Evolutionary conservation across 2,329 filamentous ascomycete genomes (phyloP).

Genomic region (Ophiostoma triangulosporum): DNA sequence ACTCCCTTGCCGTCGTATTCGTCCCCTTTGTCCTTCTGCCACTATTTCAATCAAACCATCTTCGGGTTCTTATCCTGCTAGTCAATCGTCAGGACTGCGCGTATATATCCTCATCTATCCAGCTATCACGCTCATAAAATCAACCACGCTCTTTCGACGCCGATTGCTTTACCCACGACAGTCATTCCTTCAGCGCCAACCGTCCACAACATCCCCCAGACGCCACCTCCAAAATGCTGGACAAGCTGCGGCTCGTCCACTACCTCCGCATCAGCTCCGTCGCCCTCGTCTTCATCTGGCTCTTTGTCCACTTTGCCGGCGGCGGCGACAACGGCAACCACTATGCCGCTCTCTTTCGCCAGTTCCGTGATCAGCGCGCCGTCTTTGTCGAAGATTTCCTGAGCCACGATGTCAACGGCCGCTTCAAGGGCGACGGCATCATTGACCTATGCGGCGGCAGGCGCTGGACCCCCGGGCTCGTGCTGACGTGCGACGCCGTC

Average conservation of each 20-base stretch:
- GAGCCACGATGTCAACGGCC: slow-evolving; percentile 21
- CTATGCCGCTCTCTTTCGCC: slow-evolving; percentile 15
- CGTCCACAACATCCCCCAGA: neutral
- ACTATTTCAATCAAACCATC: too few relatives aligned
- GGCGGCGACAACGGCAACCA: slow-evolving; percentile 1
- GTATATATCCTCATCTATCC: too few relatives aligned
- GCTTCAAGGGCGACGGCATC: slow-evolving; percentile 21
- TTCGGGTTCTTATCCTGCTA: too few relatives aligned
- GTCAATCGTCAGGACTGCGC: too few relatives aligned
- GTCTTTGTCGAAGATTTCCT: slow-evolving; percentile 24
- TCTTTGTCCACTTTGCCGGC: slow-evolving; percentile 16
- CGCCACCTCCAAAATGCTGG: slow-evolving; percentile 15
- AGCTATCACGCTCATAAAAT: neutral
- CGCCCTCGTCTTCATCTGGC: slow-evolving; percentile 16
- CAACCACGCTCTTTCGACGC: neutral
- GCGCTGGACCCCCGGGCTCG: slow-evolving; percentile 26
- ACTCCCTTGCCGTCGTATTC: too few relatives aligned
- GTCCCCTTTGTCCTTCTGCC: too few relatives aligned
- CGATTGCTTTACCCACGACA: neutral
- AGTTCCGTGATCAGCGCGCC: slow-evolving; percentile 21
- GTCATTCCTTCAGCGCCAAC: neutral
- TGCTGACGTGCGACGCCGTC: slow-evolving; percentile 30
- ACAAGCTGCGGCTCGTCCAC: slow-evolving; percentile 16
- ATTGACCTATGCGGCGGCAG: slow-evolving; percentile 23
- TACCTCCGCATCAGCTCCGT: slow-evolving; percentile 17